Evolutionary conservation across 169 alveolate genomes (phyloP), one percentile per base, ranked within the genome.

Genomic region (Plasmodium chabaudi): DNA sequence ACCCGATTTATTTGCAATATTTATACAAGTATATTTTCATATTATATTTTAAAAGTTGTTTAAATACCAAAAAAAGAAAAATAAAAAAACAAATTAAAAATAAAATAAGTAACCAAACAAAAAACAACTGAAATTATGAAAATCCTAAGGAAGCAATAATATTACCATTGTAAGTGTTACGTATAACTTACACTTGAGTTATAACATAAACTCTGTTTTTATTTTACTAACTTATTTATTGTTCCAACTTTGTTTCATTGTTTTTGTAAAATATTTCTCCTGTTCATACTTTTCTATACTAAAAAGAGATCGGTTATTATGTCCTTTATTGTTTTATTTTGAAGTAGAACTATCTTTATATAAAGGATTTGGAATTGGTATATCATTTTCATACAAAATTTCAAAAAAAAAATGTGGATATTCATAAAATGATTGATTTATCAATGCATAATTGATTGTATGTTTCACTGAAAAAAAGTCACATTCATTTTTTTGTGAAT

Each of bases 381-480:
- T 46, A 21, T 47, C 9, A 17, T 47, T 42, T 9, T 68, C 61
- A 68, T 19, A 46, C 0, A 68, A 39, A 46, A 68, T 15, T 68
- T 68, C 75, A 10, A 68, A 44, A 68, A 17, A 1, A 46, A 68
- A 68, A 68, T 68, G 75, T 15, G 75, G 75, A 46, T 68, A 68
- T 46, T 68, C 75, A 68, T 46, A 68, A 46, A 68, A 68, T 4
- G 75, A 15, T 17, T 68, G 42, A 7, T 60, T 60, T 1, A 5
- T 17, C 42, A 68, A 19, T n/a, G 75, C 57, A 9, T 68, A 17
- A 9, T 21, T 44, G 15, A 68, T 17, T 21, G 60, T 13, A 15
- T 68, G 63, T 1, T 68, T 13, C 9, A 68, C 42, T 1, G 75
- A 68, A 23, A n/a, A 39, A 34, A 21, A 60, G 12, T 17, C 13